Evolutionary conservation across 306 rosid species (phyloP), one percentile per base, ranked within the genome.

Genomic region (Castanopsis chinensis): DNA sequence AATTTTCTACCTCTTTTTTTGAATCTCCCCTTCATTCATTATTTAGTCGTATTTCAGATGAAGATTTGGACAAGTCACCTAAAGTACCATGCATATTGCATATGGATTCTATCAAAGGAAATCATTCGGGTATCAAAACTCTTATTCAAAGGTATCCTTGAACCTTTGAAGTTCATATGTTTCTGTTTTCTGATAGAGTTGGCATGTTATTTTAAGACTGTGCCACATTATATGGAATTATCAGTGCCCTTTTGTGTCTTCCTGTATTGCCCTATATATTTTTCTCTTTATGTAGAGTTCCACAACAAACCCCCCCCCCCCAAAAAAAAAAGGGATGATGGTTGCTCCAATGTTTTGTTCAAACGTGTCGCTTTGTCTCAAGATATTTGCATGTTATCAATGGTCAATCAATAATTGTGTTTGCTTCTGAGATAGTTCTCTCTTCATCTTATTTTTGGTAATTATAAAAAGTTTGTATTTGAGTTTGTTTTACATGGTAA

Each of bases 41-140:
- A 65, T 80, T 78, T 61, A 82, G 51, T 71, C 83, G 23, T 83
- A 37, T 88, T 85, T 68, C 92, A 94, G 98, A 84, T 81, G 88
- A 83, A 75, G 83, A 88, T 58, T 35, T 63, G 87, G 86, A 76
- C 72, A 83, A 85, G 79, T 78, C 89, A 56, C 80, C 32, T 64
- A 92, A 90, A 81, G 88, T 88, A 35, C 94, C 98, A 18, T 92
- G 98, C 73, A 89, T 94, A 83, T 86, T 94, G 88, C 98, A 92
- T 84, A 91, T 94, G 98, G 98, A 94, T 86, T 94, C 98, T 74
- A 91, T 94, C 58, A 94, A 94, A 81, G 98, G 98, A 85, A 94
- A 78, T 84, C 98, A 94, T 32, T 54, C 89, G 6, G 94, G 98
- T 79, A 92, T 94, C 71, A 94, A 94, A 89, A 90, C 86, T 83